Base-by-base conservation (phyloP, 306 rosid species). In the Myrica gale region DNA sequence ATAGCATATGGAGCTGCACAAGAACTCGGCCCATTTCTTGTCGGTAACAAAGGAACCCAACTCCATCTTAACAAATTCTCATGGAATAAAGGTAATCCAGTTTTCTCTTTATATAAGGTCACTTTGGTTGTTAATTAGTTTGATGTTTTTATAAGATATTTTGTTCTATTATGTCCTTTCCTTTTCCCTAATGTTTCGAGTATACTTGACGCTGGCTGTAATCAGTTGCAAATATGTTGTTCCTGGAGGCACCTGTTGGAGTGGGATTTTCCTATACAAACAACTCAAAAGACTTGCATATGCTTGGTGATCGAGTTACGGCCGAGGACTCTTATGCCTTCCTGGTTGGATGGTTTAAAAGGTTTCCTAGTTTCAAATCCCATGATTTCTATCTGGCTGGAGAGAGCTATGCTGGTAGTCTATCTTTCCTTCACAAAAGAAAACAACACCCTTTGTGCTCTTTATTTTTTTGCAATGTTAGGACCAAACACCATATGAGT, bases 191-290 rank as follows among this genome's bases (percentile, higher is more conserved):
- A 60, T 12, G 13, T 26, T 61, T 32, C 19, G 6, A 26, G n/a
- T 26, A 2, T 15, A 32, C 6, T 55, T 74, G 58, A 55, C 61
- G 16, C 57, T 56, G 15, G 8, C 45, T 26, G 32, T 16, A 37
- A 52, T 47, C 87, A 89, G 94, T 42, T 77, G 94, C 94, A 80
- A 91, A 91, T 76, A 45, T 89, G 9, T 45, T 91, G 56, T 89
- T 91, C 83, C 55, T 89, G 76, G 97, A 91, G 87, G 75, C 97
- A 46, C 97, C 97, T 0, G 78, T 85, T n/a, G 94, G 97, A 2
- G 91, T 91, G 2, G 97, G 94, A 0, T 91, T 84, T 66, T 89
- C 95, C 5, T 91, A 91, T 82, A 77, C 97, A 26, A 91, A 89
- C 57, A 88, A 79, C 16, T 74, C 86, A 55, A 44, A 74, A 1